Percentiles rank a stretch among this genome's conserved stretches.
These are phyloP conservation scores for Euphorbia peplus DNA, from an alignment of 345 rosid genomes.

Conservation along the genomic window DNA sequence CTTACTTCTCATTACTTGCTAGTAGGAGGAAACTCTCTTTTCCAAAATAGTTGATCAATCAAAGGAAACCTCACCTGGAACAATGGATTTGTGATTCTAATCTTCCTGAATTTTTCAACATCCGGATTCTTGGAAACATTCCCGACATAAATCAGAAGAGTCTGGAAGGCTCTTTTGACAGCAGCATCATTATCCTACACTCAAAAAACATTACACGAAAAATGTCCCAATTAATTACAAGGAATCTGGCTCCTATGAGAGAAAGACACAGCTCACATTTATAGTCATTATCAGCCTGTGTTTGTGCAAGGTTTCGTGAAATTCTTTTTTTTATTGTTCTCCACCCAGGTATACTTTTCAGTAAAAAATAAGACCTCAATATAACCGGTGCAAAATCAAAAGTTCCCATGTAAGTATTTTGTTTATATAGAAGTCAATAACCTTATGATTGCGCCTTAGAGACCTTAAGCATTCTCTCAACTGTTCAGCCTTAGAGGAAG, in stretches of 20 bases:
- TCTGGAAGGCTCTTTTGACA: conserved; percentile 59
- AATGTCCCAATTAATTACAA: neutral
- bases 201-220: neutral
- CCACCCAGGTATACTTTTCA: neutral
- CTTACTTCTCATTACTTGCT: neutral
- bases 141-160: conserved; percentile 60
- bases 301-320: neutral
- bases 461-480: conserved; percentile 72
- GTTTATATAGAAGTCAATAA: conserved; percentile 11
- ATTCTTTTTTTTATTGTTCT: neutral
- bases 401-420: neutral
- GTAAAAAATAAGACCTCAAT: neutral
- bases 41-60: neutral
- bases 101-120: conserved; percentile 66
- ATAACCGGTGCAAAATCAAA: neutral
- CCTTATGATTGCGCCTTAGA: conserved; percentile 56
- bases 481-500: conserved; percentile 38
- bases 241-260: conserved; percentile 3
- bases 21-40: neutral
- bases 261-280: too few species aligned
- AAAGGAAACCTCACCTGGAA: conserved; percentile 44
- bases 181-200: conserved; percentile 51
- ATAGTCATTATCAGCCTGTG: neutral
- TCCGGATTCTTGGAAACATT: conserved; percentile 56
- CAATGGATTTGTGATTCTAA: conserved; percentile 52